Conservation (phyloP, 495 filamentous ascomycete genomes). For the Xanthoparmelia taractica region DNA sequence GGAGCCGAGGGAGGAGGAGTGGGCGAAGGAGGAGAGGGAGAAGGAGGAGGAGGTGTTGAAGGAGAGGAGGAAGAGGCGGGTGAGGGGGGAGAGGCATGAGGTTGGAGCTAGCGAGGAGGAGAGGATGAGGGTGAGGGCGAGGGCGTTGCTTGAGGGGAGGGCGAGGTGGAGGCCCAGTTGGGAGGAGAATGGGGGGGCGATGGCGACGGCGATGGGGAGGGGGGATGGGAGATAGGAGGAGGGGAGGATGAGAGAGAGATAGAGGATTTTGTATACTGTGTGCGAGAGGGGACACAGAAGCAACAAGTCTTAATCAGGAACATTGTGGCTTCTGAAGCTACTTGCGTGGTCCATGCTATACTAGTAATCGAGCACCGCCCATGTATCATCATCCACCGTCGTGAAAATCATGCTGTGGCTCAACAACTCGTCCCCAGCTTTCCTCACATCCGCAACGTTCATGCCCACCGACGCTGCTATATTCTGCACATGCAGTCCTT, state of each 20-base stretch:
- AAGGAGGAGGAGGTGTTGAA: background rate
- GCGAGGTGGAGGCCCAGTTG: conserved; percentile 21
- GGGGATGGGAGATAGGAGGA: background rate
- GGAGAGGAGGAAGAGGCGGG: conserved; percentile 31
- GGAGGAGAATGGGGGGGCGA: conserved; percentile 8
- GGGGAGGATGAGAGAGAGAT: background rate
- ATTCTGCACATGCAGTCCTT: conserved; percentile 70
- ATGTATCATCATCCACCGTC: conserved; percentile 80
- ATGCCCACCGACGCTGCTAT: conserved; percentile 59
- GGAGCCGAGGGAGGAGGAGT: conserved; percentile 41
- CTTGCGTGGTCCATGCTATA: background rate
- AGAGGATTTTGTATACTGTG: background rate
- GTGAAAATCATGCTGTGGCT: conserved; percentile 70
- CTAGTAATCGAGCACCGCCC: conserved; percentile 60
- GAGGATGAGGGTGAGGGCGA: conserved; percentile 23
- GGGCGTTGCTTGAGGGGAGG: conserved; percentile 21
- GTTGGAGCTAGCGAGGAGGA: conserved; percentile 18
- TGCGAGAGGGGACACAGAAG: background rate
- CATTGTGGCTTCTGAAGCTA: background rate
- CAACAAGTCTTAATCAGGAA: background rate
- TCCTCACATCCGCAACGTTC: conserved; percentile 57
- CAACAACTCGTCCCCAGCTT: conserved; percentile 71
- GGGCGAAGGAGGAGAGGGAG: conserved; percentile 39
- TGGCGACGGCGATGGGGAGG: conserved; percentile 7
- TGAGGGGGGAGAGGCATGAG: background rate